phyloP scores from a whole-genome alignment of 192 early-diverging fungal genomes.

The Chytriomyces confervae region DNA sequence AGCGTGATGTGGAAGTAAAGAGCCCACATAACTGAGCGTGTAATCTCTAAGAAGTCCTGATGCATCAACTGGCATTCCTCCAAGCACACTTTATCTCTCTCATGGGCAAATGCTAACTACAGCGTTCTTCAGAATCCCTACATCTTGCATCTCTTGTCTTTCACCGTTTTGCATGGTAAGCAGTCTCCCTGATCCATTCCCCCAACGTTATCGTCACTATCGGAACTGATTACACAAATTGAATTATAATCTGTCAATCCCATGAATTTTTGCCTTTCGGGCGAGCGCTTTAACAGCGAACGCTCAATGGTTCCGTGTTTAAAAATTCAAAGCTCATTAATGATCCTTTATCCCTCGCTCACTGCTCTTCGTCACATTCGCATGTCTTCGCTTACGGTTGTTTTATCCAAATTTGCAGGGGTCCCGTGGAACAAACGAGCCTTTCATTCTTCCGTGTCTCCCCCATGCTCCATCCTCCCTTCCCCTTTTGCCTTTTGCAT shows the following conservation, averaged over 20 bases:
- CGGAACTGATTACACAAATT: not conserved
- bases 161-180: too few species aligned
- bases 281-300: not conserved
- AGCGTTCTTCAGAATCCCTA: too few species aligned
- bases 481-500: not conserved
- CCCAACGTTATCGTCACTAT: not conserved
- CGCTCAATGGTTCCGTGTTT: not conserved
- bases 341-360: not conserved
- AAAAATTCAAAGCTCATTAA: constrained; percentile 5
- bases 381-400: not conserved
- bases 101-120: too few species aligned
- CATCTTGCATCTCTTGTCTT: too few species aligned
- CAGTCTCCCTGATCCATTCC: not conserved
- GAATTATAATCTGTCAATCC: constrained; percentile 7
- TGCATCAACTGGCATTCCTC: not conserved
- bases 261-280: not conserved
- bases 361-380: not conserved
- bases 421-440: too few species aligned
- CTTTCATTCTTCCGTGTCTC: not conserved
- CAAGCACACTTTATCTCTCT: too few species aligned
- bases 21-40: not conserved
- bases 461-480: not conserved
- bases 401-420: not conserved
- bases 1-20: constrained; percentile 9
- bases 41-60: constrained; percentile 9